phyloP scores from a whole-genome alignment of 306 rosid genomes.

The Vigna unguiculata region DNA sequence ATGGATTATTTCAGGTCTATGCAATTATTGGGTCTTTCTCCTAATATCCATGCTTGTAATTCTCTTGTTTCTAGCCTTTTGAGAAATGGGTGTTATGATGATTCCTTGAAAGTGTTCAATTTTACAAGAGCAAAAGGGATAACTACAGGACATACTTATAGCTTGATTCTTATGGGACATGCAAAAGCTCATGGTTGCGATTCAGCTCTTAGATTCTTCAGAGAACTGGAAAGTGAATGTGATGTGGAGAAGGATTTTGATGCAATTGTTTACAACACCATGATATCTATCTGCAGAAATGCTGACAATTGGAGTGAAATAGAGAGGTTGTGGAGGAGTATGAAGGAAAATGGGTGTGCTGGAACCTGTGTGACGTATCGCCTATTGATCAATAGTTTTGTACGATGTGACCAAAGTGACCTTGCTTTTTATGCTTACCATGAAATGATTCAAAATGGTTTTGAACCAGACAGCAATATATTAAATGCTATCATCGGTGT shows the following conservation, averaged over 20 bases:
- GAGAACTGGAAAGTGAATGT: slow-evolving; percentile 57
- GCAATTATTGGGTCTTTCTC: slow-evolving; percentile 73
- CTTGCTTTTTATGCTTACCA: slow-evolving; percentile 78
- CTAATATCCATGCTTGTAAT: slow-evolving; percentile 79
- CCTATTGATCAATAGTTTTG: slow-evolving; percentile 72
- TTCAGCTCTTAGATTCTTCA: slow-evolving; percentile 62
- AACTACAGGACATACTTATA: slow-evolving; percentile 74
- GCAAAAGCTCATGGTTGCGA: slow-evolving; percentile 59
- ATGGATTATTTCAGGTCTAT: slow-evolving; percentile 77
- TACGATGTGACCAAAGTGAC: slow-evolving; percentile 66
- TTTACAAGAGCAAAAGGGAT: slow-evolving; percentile 59
- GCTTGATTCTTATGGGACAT: slow-evolving; percentile 77
- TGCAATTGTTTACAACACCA: slow-evolving; percentile 74
- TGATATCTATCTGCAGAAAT: slow-evolving; percentile 77
- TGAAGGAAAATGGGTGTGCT: slow-evolving; percentile 62
- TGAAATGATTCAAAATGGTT: slow-evolving; percentile 74
- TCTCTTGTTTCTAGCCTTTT: slow-evolving; percentile 77
- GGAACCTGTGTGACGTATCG: slow-evolving; percentile 69
- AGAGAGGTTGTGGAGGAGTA: slow-evolving; percentile 76
- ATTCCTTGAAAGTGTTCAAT: slow-evolving; percentile 67
- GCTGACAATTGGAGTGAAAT: slow-evolving; percentile 74
- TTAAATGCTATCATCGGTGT: slow-evolving; percentile 72
- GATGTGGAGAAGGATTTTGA: slow-evolving; percentile 63
- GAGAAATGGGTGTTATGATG: slow-evolving; percentile 70
- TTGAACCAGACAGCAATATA: slow-evolving; percentile 65